A percentile compares a stretch with the other conserved stretches of the same genome.
These are phyloP conservation scores for Trichoderma sp. DNA, from an alignment of 2,329 filamentous ascomycete species.

Conservation along the genomic window DNA sequence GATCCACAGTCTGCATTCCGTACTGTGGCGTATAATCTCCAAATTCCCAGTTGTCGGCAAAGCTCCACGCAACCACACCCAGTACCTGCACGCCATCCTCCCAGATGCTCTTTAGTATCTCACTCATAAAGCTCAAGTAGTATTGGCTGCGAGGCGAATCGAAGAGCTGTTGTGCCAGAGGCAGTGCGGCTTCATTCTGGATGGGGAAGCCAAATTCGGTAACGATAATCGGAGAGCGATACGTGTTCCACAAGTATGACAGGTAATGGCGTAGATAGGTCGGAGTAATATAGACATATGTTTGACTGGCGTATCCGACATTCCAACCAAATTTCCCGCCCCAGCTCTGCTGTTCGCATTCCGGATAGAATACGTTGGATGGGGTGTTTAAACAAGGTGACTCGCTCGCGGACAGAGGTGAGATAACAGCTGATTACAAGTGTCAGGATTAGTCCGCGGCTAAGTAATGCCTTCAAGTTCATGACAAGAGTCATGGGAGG, in stretches of 20 bases:
- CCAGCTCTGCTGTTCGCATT: conserved; percentile 53
- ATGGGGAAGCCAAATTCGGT: conserved; percentile 62
- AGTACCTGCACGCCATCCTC: conserved; percentile 58
- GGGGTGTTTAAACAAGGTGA: neutral
- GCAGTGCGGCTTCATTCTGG: conserved; percentile 48
- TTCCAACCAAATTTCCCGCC: conserved; percentile 56
- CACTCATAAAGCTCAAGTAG: conserved; percentile 56
- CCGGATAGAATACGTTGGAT: conserved; percentile 44
- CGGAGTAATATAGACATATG: conserved; percentile 61
- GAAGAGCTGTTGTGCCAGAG: conserved; percentile 52
- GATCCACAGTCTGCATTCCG: conserved; percentile 59
- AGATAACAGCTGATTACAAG: conserved; percentile 47
- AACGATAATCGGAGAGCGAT: conserved; percentile 49
- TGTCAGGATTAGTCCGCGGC: conserved; percentile 28
- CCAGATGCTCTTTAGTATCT: conserved; percentile 57
- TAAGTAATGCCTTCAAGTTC: neutral
- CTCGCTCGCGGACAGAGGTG: conserved; percentile 37
- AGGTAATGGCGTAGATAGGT: conserved; percentile 58
- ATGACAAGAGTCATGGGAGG: too few species aligned
- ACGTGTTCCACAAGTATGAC: conserved; percentile 62
- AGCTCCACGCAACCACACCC: conserved; percentile 57
- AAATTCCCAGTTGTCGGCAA: conserved; percentile 58
- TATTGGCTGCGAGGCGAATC: conserved; percentile 57
- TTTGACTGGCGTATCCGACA: conserved; percentile 57
- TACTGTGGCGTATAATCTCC: conserved; percentile 49